Conservation (phyloP, 371 early-diverging fungal genomes). For the Mucor piriformis region DNA sequence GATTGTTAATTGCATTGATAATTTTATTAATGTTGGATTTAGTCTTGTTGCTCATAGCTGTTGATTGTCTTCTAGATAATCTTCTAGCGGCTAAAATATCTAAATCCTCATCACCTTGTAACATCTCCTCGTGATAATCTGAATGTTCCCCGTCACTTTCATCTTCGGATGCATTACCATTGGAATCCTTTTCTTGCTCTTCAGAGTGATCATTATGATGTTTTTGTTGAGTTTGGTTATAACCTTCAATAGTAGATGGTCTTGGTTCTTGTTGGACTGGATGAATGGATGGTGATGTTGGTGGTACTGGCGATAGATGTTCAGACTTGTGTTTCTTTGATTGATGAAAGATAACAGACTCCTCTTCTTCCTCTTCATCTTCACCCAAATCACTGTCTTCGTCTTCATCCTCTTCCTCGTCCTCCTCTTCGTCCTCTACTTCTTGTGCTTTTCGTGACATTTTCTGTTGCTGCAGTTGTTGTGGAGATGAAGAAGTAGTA, state of each 20-base stretch:
- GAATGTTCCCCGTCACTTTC: slow-evolving; percentile 55
- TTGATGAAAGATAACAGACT: not conserved
- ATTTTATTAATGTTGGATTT: not conserved
- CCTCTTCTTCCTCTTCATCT: not conserved
- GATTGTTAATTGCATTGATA: not conserved
- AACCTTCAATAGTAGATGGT: not conserved
- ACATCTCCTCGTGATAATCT: slow-evolving; percentile 65
- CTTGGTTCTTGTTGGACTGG: slow-evolving; percentile 7
- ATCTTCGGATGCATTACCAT: slow-evolving; percentile 14
- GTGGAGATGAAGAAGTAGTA: not conserved
- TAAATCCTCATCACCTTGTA: slow-evolving; percentile 39
- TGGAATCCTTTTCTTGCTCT: too few relatives aligned
- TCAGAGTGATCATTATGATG: too few relatives aligned
- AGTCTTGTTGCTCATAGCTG: not conserved
- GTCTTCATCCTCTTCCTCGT: not conserved
- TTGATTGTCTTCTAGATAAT: slow-evolving; percentile 17
- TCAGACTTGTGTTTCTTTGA: slow-evolving; percentile 4
- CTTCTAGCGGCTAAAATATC: slow-evolving; percentile 9
- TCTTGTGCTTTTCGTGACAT: not conserved
- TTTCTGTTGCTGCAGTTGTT: not conserved
- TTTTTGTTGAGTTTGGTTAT: not conserved
- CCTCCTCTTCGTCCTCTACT: not conserved
- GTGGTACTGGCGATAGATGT: not conserved
- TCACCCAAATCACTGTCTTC: slow-evolving; percentile 1
- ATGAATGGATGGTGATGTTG: slow-evolving; percentile 17